These are phyloP conservation scores for Diversispora eburnea DNA, from an alignment of 192 early-diverging fungal genomes.

Conservation along the genomic window DNA sequence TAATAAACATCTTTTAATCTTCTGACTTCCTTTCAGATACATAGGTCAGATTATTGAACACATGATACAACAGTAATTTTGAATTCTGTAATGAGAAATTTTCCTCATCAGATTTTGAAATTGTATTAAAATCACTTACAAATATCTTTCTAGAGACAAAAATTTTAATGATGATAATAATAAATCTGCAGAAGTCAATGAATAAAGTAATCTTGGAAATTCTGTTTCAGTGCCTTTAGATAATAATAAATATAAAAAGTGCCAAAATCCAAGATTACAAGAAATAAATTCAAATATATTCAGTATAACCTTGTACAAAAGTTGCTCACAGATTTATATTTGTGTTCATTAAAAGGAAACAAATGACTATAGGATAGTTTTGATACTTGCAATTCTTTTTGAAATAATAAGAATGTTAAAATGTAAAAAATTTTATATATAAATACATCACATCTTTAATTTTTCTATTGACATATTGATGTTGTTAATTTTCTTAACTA, in stretches of 20 bases:
- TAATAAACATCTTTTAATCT: background rate
- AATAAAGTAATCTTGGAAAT: background rate
- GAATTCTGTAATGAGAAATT: background rate
- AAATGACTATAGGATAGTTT: background rate
- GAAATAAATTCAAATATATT: constrained; percentile 4
- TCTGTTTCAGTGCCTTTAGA: background rate
- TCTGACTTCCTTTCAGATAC: background rate
- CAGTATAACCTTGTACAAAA: background rate
- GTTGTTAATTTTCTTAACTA: background rate
- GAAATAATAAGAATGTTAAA: background rate
- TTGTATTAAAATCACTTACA: background rate
- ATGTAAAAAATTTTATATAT: background rate
- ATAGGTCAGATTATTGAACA: background rate
- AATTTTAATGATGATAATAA: background rate
- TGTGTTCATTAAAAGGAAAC: background rate
- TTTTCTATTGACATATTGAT: constrained; percentile 5
- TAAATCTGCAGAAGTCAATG: background rate
- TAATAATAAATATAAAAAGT: background rate
- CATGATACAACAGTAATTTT: background rate
- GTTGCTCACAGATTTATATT: background rate
- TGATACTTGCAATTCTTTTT: background rate
- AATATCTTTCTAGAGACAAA: background rate
- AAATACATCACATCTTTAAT: background rate
- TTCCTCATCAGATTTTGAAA: background rate
- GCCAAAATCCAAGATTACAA: background rate